A percentile compares a stretch with the other conserved stretches of the same genome.
These are phyloP conservation scores for Spergularia marina DNA, from an alignment of 148 eudicot species.

Conservation along the genomic window DNA sequence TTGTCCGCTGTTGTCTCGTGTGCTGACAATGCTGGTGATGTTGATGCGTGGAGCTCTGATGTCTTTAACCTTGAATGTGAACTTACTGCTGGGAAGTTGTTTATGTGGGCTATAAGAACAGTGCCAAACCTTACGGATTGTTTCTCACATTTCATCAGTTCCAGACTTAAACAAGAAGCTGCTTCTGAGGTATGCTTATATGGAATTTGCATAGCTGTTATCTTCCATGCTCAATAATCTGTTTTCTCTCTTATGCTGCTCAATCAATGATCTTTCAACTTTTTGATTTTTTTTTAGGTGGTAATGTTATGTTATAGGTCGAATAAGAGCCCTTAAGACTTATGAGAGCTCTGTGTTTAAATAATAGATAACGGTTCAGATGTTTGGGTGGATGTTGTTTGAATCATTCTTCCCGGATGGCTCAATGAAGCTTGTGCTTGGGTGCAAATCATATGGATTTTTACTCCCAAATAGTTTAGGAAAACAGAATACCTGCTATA, in stretches of 20 bases:
- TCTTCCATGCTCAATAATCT: background rate
- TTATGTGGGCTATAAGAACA: conserved; percentile 68
- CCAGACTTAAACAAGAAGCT: conserved; percentile 42
- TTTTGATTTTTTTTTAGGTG: background rate
- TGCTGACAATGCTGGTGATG: conserved; percentile 37
- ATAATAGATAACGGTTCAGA: background rate
- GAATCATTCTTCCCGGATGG: background rate
- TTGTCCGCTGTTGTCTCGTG: conserved; percentile 60
- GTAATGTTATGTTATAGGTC: background rate
- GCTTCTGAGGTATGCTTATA: conserved; percentile 47
- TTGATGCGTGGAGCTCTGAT: conserved; percentile 48
- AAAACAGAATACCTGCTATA: background rate
- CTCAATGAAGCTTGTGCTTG: background rate
- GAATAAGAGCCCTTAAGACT: background rate
- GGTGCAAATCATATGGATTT: too few relatives aligned
- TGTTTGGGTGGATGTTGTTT: background rate
- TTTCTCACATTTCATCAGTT: conserved; percentile 54
- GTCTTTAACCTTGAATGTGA: conserved; percentile 38
- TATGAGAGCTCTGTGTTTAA: background rate
- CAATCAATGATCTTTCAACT: background rate
- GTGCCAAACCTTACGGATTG: conserved; percentile 71
- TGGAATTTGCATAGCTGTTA: background rate
- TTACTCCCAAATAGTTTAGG: background rate
- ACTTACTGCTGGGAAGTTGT: conserved; percentile 65
- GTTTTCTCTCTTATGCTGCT: background rate